phyloP scores from a whole-genome alignment of 2,329 filamentous ascomycete species.

The Aspergillus tubingensis region DNA sequence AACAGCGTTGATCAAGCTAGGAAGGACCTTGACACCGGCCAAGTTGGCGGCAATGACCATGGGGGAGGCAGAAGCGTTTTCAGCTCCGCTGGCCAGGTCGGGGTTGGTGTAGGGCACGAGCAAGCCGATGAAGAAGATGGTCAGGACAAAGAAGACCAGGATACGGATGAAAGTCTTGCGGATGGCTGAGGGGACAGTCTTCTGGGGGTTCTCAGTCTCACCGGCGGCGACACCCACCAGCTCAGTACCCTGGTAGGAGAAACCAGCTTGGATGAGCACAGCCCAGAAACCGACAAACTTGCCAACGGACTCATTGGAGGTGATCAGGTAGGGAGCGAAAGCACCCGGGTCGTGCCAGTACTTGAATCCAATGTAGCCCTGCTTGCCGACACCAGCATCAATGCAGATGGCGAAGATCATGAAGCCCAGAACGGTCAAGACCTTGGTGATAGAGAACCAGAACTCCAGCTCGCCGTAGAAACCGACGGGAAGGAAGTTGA shows the following conservation, averaged over 20 bases:
- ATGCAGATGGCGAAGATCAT: slow-evolving; percentile 75
- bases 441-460: slow-evolving; percentile 72
- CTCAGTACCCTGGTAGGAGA: slow-evolving; percentile 61
- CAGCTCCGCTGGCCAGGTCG: slow-evolving; percentile 44
- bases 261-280: slow-evolving; percentile 46
- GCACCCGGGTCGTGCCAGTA: slow-evolving; percentile 70
- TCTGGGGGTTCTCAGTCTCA: slow-evolving; percentile 70
- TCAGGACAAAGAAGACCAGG: slow-evolving; percentile 55
- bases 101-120: slow-evolving; percentile 65
- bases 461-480: slow-evolving; percentile 74
- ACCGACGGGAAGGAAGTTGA: slow-evolving; percentile 71
- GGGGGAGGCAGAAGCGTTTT: slow-evolving; percentile 33
- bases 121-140: slow-evolving; percentile 66
- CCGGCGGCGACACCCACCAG: slow-evolving; percentile 74
- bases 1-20: slow-evolving; percentile 41
- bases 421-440: slow-evolving; percentile 76
- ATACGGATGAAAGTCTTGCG: slow-evolving; percentile 74
- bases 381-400: slow-evolving; percentile 67
- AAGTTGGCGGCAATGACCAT: slow-evolving; percentile 45
- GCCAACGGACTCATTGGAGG: slow-evolving; percentile 57
- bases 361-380: slow-evolving; percentile 71
- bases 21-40: slow-evolving; percentile 36
- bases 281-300: slow-evolving; percentile 63
- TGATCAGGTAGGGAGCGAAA: slow-evolving; percentile 67
- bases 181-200: slow-evolving; percentile 70